These are phyloP conservation scores for Plasmopara muralis DNA, from an alignment of 352 stramenopile species.

Conservation along the genomic window DNA sequence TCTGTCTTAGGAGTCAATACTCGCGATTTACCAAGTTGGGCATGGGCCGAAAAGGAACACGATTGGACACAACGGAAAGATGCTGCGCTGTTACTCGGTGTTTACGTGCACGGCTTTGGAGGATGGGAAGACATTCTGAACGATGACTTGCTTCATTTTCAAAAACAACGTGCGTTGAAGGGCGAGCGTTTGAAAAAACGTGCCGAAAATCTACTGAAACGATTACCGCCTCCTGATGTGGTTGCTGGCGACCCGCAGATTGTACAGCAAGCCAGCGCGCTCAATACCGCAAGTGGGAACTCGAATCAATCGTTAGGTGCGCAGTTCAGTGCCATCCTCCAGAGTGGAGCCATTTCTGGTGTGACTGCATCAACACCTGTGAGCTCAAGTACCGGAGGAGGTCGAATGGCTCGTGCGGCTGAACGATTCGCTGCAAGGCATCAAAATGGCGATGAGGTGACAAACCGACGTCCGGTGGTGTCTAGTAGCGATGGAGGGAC, in stretches of 20 bases:
- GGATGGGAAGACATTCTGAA: conserved; percentile 84
- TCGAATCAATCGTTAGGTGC: conserved; percentile 54
- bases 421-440: conserved; percentile 53
- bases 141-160: conserved; percentile 71
- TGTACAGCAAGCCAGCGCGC: conserved; percentile 43
- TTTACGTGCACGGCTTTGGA: conserved; percentile 82
- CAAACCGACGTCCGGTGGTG: conserved; percentile 8
- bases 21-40: conserved; percentile 62
- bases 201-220: conserved; percentile 75
- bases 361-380: conserved; percentile 22
- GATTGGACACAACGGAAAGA: conserved; percentile 78
- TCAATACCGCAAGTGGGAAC: conserved; percentile 31
- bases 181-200: conserved; percentile 81
- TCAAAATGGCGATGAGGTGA: conserved; percentile 22
- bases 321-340: conserved; percentile 77
- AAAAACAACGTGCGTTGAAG: conserved; percentile 74
- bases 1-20: conserved; percentile 50
- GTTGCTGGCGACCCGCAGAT: conserved; percentile 49
- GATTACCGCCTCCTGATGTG: conserved; percentile 51
- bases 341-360: conserved; percentile 32
- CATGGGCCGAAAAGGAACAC: conserved; percentile 75
- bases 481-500: conserved; percentile 14
- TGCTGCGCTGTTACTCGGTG: conserved; percentile 66
- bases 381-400: conserved; percentile 29
- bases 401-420: conserved; percentile 56